Evolutionary conservation across 495 filamentous ascomycete genomes (phyloP).

Genomic region (Tuber microsphaerosporum): DNA sequence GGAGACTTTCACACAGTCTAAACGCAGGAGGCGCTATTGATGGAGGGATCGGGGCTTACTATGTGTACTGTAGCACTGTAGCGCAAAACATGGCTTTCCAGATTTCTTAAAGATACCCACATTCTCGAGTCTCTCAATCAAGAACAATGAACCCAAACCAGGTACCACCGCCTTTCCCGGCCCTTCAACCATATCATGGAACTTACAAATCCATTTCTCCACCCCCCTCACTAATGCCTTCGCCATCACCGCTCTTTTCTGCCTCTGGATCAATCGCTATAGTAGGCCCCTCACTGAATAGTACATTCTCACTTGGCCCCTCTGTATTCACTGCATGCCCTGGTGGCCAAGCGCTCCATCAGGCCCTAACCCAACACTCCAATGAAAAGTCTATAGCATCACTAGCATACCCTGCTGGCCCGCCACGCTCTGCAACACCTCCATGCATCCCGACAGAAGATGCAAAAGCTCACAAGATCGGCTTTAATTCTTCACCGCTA

Average conservation of each 20-base stretch:
- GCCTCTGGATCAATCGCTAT: constrained; percentile 22
- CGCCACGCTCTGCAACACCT: no score
- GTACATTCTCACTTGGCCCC: constrained; percentile 34
- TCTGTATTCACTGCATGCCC: constrained; percentile 33
- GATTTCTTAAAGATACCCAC: constrained; percentile 11
- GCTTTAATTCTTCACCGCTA: no score
- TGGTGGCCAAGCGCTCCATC: constrained; percentile 33
- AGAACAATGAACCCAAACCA: constrained; percentile 8
- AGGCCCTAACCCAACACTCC: constrained; percentile 42
- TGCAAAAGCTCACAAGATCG: no score
- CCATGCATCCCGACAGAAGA: no score
- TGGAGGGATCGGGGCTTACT: no score
- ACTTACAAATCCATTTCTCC: constrained; percentile 94
- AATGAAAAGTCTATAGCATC: constrained; percentile 25
- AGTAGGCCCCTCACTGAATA: constrained; percentile 13
- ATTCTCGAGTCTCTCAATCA: constrained; percentile 13
- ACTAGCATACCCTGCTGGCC: no score
- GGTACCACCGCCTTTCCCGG: constrained; percentile 58
- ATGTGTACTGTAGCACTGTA: no score
- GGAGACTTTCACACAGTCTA: no score
- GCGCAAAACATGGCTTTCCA: constrained; percentile 8
- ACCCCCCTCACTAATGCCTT: constrained; percentile 37
- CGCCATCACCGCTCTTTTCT: constrained; percentile 34
- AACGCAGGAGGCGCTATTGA: no score
- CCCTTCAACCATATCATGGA: constrained; percentile 91